These are phyloP conservation scores for Escovopsis sp. DNA, from an alignment of 2,329 filamentous ascomycete species.

Conservation along the genomic window DNA sequence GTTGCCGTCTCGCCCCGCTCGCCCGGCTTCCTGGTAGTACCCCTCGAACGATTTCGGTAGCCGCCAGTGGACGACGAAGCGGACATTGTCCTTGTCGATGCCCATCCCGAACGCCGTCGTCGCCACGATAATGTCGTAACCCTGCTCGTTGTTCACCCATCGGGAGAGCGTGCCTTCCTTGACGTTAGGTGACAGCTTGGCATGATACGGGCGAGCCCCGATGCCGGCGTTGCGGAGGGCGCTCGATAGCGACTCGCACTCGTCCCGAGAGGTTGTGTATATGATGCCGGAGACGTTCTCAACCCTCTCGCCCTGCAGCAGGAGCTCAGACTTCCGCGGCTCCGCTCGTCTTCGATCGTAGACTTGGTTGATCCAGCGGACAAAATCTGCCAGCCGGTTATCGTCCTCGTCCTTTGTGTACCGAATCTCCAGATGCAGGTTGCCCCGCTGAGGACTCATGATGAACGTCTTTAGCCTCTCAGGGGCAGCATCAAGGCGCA, in stretches of 20 bases:
- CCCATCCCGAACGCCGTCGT: slow-evolving; percentile 97
- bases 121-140: slow-evolving; percentile 85
- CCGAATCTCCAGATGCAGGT: slow-evolving; percentile 80
- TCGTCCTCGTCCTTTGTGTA: slow-evolving; percentile 67
- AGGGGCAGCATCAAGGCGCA: slow-evolving; percentile 47
- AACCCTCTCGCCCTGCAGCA: slow-evolving; percentile 34
- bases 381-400: slow-evolving; percentile 55
- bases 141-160: slow-evolving; percentile 59
- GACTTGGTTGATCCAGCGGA: slow-evolving; percentile 61
- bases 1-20: slow-evolving; percentile 79
- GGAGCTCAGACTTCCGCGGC: slow-evolving; percentile 44
- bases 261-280: slow-evolving; percentile 60
- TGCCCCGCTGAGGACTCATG: slow-evolving; percentile 70
- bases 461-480: slow-evolving; percentile 58
- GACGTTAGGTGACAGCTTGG: slow-evolving; percentile 49
- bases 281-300: slow-evolving; percentile 64
- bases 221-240: slow-evolving; percentile 54
- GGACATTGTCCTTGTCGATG: slow-evolving; percentile 88
- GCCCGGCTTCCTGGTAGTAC: slow-evolving; percentile 89
- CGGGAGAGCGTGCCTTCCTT: slow-evolving; percentile 57
- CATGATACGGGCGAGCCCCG: slow-evolving; percentile 59
- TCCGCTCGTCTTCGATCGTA: slow-evolving; percentile 52
- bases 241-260: slow-evolving; percentile 57
- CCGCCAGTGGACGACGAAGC: slow-evolving; percentile 91
- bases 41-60: slow-evolving; percentile 89